Conservation (phyloP, 176 grass and related monocot genomes). For the Bothriochloa decipiens region DNA sequence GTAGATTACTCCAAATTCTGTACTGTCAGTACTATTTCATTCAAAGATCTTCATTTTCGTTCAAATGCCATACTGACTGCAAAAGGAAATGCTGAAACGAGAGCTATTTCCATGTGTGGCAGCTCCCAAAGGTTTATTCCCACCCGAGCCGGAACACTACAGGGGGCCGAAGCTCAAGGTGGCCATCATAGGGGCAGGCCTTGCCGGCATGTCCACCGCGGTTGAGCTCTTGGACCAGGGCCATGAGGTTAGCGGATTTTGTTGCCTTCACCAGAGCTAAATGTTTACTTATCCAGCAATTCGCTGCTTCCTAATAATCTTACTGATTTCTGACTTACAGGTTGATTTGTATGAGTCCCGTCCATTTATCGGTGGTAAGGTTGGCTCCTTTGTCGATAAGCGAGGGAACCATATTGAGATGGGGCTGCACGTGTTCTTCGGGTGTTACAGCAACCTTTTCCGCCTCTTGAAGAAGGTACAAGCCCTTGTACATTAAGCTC, state of each 20-base stretch:
- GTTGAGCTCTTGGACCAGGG: slow-evolving; percentile 98
- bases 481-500: neutral
- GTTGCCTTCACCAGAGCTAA: neutral
- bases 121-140: slow-evolving; percentile 93
- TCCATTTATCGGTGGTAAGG: slow-evolving; percentile 87
- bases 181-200: slow-evolving; percentile 82
- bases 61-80: neutral
- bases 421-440: slow-evolving; percentile 96
- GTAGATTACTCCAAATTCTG: neutral
- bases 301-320: neutral
- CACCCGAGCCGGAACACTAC: slow-evolving; percentile 77
- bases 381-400: slow-evolving; percentile 91
- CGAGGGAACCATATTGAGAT: slow-evolving; percentile 97
- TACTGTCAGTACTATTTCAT: neutral
- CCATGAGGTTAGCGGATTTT: slow-evolving; percentile 66
- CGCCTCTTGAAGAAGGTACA: slow-evolving; percentile 95
- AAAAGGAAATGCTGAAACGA: neutral
- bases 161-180: slow-evolving; percentile 94
- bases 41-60: slow-evolving; percentile 8
- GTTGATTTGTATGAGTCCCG: slow-evolving; percentile 94
- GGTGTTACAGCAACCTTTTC: slow-evolving; percentile 98
- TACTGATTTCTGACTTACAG: slow-evolving; percentile 54
- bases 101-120: slow-evolving; percentile 4
- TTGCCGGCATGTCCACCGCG: slow-evolving; percentile 95
- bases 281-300: neutral